Base-by-base conservation (phyloP, 306 rosid genomes). In the Lagenaria siceraria region DNA sequence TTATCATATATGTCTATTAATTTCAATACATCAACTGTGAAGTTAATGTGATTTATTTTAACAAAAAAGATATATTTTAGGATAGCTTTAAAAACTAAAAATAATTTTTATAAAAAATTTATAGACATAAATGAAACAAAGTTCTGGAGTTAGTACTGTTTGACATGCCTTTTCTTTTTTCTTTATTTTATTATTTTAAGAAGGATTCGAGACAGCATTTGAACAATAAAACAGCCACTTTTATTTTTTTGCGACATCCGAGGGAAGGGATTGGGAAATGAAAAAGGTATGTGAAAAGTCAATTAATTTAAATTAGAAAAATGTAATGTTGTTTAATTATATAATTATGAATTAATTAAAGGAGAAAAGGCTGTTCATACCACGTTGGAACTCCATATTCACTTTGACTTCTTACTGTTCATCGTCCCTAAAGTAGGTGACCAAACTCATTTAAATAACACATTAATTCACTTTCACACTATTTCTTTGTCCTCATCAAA, bases 361-460 rank as follows among this genome's bases (percentile, higher is more conserved):
- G 7, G 7, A 27, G 3, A 63, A 38, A 42, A 42, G 4, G 77
- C 77, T 72, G 77, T 72, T 17, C 18, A 27, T 17, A 17, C 77
- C 77, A 72, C 77, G 77, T 51, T 72, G 77, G 46, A 72, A 72
- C 77, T 49, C 46, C 77, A 49, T 29, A 17, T 51, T 51, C 60
- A 48, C 36, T 18, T 72, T 72, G 77, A 72, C 77, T 72, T 72
- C 22, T 72, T 49, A 49, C 77, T 72, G 25, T 27, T 72, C 17
- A 51, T 8, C 51, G 77, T 72, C 61, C 27, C 77, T 49, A 25
- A 49, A 72, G 25, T 48, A 18, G 77, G 61, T 72, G 61, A 72
- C 77, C 77, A 72, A 72, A 49, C 22, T 17, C 24, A 27, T 72
- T 71, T 24, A 25, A 13, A 71, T 70, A 46, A 43, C 38, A 70